A percentile compares a stretch with the other conserved stretches of the same genome.
phyloP scores from a whole-genome alignment of 208 protist genomes.

The Trypanosoma vivax region DNA sequence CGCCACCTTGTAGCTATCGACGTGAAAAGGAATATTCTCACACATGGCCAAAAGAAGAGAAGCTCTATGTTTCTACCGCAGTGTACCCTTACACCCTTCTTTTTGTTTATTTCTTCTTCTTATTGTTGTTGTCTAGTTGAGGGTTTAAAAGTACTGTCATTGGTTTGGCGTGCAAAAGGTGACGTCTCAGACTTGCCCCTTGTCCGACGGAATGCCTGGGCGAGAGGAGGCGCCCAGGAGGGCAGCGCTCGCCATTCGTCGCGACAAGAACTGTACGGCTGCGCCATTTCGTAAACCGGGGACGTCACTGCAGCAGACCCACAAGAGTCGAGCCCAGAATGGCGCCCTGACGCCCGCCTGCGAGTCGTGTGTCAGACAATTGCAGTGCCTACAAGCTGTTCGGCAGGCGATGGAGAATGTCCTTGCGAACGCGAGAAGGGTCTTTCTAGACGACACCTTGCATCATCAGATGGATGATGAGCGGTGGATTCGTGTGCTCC shows the following conservation, averaged over 20 bases:
- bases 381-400: slow-evolving; percentile 10
- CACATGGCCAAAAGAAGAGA: too few relatives aligned
- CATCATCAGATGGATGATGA: slow-evolving; percentile 63
- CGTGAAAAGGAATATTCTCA: too few relatives aligned
- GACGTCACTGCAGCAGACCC: not conserved
- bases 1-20: too few relatives aligned
- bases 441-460: slow-evolving; percentile 53
- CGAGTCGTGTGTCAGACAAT: slow-evolving; percentile 8
- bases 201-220: too few relatives aligned
- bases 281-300: too few relatives aligned
- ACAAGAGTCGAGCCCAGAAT: not conserved
- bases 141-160: too few relatives aligned
- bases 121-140: not conserved
- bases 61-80: not conserved
- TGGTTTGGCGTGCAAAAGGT: too few relatives aligned
- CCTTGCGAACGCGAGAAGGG: slow-evolving; percentile 30
- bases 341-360: slow-evolving; percentile 1
- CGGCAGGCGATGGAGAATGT: slow-evolving; percentile 28
- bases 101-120: slow-evolving; percentile 1
- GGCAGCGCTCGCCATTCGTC: too few relatives aligned
- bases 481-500: slow-evolving; percentile 49
- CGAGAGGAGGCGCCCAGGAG: too few relatives aligned
- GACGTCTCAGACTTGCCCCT: too few relatives aligned
- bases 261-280: too few relatives aligned
- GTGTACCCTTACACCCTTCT: not conserved